These are phyloP conservation scores for Stagonosporopsis cucurbitacearum DNA, from an alignment of 2,329 filamentous ascomycete species.

Conservation along the genomic window DNA sequence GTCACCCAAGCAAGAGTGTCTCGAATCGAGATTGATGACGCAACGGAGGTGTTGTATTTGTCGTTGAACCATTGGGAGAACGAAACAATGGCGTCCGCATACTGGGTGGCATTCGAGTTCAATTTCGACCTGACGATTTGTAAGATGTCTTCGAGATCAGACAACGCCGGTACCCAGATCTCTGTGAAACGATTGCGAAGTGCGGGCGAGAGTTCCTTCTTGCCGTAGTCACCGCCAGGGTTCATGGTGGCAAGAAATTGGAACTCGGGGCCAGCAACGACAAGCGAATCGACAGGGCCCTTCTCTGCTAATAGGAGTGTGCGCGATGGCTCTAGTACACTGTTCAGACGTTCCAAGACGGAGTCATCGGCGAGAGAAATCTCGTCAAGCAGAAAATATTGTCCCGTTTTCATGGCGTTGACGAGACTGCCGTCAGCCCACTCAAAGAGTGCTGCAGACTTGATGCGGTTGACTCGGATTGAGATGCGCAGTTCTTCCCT, in stretches of 20 bases:
- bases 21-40: conserved; percentile 84
- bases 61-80: conserved; percentile 94
- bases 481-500: conserved; percentile 49
- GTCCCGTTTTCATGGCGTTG: conserved; percentile 86
- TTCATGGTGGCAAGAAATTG: conserved; percentile 99
- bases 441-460: conserved; percentile 87
- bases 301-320: conserved; percentile 93
- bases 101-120: conserved; percentile 57
- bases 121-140: conserved; percentile 87
- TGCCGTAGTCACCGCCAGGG: conserved; percentile 96
- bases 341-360: conserved; percentile 94
- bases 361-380: conserved; percentile 98
- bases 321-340: conserved; percentile 87
- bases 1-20: conserved; percentile 93
- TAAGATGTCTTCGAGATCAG: conserved; percentile 82
- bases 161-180: conserved; percentile 94
- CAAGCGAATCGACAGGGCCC: conserved; percentile 80
- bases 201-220: conserved; percentile 94
- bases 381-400: conserved; percentile 94
- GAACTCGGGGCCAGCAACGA: conserved; percentile 78
- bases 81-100: conserved; percentile 74
- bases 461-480: conserved; percentile 60
- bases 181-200: conserved; percentile 96
- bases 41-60: conserved; percentile 75
- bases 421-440: conserved; percentile 96